These are phyloP conservation scores for Thalassiosira mediterranea DNA, from an alignment of 352 stramenopile species.

Conservation along the genomic window DNA sequence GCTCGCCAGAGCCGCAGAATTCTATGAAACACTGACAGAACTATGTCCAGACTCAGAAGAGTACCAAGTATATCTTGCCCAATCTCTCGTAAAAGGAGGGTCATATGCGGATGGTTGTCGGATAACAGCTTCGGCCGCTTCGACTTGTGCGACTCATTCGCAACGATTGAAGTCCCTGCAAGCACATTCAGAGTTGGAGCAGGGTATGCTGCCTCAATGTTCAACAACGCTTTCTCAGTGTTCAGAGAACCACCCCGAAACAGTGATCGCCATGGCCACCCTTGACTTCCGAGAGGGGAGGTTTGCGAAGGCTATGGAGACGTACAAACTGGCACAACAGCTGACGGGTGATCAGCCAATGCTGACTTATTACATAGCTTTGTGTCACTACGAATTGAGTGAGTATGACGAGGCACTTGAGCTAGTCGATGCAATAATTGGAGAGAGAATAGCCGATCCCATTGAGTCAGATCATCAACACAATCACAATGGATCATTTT, in stretches of 20 bases:
- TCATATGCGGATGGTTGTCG: conserved; percentile 80
- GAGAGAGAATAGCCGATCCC: conserved; percentile 89
- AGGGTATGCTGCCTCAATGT: conserved; percentile 92
- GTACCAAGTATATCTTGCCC: conserved; percentile 95
- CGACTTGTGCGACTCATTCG: conserved; percentile 37
- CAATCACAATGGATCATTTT: conserved; percentile 89
- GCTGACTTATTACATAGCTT: conserved; percentile 93
- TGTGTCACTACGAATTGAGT: conserved; percentile 92
- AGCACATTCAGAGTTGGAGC: conserved; percentile 93
- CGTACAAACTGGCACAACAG: conserved; percentile 92
- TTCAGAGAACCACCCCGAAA: conserved; percentile 91
- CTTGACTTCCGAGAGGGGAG: conserved; percentile 86
- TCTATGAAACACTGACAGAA: conserved; percentile 94
- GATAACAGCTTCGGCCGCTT: conserved; percentile 47
- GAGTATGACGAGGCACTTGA: conserved; percentile 91
- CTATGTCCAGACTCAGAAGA: conserved; percentile 93
- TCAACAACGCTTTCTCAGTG: conserved; percentile 88
- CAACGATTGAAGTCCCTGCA: conserved; percentile 66
- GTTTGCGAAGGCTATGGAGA: conserved; percentile 88
- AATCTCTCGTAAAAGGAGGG: conserved; percentile 91
- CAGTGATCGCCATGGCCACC: conserved; percentile 82
- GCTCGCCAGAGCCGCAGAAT: conserved; percentile 88
- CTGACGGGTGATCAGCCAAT: conserved; percentile 92
- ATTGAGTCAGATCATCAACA: conserved; percentile 72
- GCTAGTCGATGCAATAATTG: conserved; percentile 93